Conservation (phyloP, 495 filamentous ascomycete genomes). For the Xylaria grammica region DNA sequence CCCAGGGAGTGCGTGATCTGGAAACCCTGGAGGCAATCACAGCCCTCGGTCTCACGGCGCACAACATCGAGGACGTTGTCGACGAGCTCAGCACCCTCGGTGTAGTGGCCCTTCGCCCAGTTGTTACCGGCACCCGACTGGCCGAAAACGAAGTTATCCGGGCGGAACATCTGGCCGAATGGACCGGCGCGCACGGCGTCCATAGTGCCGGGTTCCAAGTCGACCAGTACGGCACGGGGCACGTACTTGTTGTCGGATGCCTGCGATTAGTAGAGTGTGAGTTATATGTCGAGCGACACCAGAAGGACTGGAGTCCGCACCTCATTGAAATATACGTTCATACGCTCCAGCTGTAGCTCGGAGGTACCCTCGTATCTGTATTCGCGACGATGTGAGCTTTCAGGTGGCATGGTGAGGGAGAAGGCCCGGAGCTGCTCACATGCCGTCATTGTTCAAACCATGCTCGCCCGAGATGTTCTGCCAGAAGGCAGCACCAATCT, state of each 20-base stretch:
- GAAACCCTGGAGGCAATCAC: slow-evolving; percentile 98
- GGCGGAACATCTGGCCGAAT: slow-evolving; percentile 96
- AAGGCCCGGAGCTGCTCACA: slow-evolving; percentile 35
- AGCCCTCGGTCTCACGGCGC: slow-evolving; percentile 94
- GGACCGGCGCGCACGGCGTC: slow-evolving; percentile 96
- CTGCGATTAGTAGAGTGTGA: slow-evolving; percentile 47
- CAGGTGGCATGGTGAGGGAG: neutral
- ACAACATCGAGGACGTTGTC: slow-evolving; percentile 97
- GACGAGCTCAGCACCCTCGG: slow-evolving; percentile 95
- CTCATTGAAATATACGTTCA: slow-evolving; percentile 99
- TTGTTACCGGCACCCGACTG: slow-evolving; percentile 99
- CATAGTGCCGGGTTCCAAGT: slow-evolving; percentile 96
- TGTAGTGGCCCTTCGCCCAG: slow-evolving; percentile 99
- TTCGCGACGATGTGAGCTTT: slow-evolving; percentile 31
- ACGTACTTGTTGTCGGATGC: slow-evolving; percentile 95
- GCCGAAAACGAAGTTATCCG: slow-evolving; percentile 98
- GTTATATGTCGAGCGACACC: neutral
- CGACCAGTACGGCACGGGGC: slow-evolving; percentile 95
- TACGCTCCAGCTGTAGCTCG: slow-evolving; percentile 96
- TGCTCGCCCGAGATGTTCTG: slow-evolving; percentile 97
- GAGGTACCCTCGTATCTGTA: slow-evolving; percentile 90
- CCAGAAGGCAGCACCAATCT: slow-evolving; percentile 99
- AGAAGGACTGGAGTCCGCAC: slow-evolving; percentile 51
- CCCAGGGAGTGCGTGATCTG: slow-evolving; percentile 99
- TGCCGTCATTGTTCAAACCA: slow-evolving; percentile 88